Base-by-base conservation (phyloP, 2,329 filamentous ascomycete species). In the Penicillium glabrum region DNA sequence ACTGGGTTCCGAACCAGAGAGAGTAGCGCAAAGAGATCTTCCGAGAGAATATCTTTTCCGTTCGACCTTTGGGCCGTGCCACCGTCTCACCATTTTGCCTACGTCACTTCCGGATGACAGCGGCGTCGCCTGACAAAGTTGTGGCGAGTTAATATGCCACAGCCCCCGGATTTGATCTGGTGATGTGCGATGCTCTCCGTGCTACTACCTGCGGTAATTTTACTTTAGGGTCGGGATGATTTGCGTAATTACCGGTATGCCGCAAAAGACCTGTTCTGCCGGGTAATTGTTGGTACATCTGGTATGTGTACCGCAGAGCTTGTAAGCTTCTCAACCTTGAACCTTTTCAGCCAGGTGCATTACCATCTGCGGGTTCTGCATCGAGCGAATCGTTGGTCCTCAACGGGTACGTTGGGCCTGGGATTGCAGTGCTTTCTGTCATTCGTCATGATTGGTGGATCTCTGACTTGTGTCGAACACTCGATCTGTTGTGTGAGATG, bases 331-430 rank as follows among this genome's bases (percentile, higher is more conserved):
- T 61, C 61, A 62, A 65, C 57, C 53, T 59, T 53, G 33, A 54
- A 64, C 62, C 58, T 60, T 66, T 66, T 64, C 53, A 66, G 63
- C 60, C 53, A 58, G 62, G 54, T 66, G 63, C 63, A 60, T 62
- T 51, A n/a, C 39, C 54, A 37, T 45, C 56, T 59, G 59, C 58
- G 47, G 58, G 27, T 49, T 50, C 51, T 56, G 51, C 46, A 53
- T 62, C 47, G 53, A 60, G 55, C 52, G 35, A 51, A 60, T 53
- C 23, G 53, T 51, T 51, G 52, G 56, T 43, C 54, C 59, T 59
- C 59, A 61, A 58, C 56, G 56, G 50, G 43, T 56, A 33, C 35
- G 52, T 54, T 54, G 52, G 52, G 52, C 33, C 26, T 48, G 41
- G 31, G 6, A 21, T 29, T 19, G 23, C 10, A 3, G 39, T 41